These are phyloP conservation scores for Biancaea sappan DNA, from an alignment of 306 rosid genomes.

Conservation along the genomic window DNA sequence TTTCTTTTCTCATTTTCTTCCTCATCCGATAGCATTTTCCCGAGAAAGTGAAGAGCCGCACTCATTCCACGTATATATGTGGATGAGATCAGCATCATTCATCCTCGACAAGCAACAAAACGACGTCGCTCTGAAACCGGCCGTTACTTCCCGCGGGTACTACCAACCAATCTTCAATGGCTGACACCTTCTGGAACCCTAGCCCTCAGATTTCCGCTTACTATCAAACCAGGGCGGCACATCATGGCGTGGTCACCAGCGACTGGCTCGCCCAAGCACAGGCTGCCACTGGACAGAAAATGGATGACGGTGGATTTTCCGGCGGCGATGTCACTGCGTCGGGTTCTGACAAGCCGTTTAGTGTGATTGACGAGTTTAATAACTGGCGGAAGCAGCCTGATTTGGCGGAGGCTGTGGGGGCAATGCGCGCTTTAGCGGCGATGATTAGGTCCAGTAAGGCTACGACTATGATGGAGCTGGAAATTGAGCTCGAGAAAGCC, in stretches of 20 bases:
- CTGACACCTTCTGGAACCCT: slow-evolving; percentile 43
- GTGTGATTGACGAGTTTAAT: slow-evolving; percentile 77
- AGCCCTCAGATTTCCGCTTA: slow-evolving; percentile 54
- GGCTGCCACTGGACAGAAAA: slow-evolving; percentile 54
- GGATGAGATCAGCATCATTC: no score
- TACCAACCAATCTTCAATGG: slow-evolving; percentile 38
- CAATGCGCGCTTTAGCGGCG: slow-evolving; percentile 82
- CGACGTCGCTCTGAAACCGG: no score
- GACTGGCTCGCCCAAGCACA: slow-evolving; percentile 95
- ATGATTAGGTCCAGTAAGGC: slow-evolving; percentile 75
- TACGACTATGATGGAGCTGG: slow-evolving; percentile 87
- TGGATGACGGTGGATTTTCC: slow-evolving; percentile 29
- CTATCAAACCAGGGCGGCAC: slow-evolving; percentile 74
- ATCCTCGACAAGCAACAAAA: no score
- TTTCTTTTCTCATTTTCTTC: no score
- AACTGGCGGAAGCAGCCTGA: slow-evolving; percentile 87
- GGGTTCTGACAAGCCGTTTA: slow-evolving; percentile 50
- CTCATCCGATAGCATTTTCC: no score
- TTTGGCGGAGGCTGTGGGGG: slow-evolving; percentile 91
- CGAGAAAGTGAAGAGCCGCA: no score
- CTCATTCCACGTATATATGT: no score
- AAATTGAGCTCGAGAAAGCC: slow-evolving; percentile 82
- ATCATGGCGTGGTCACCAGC: slow-evolving; percentile 76
- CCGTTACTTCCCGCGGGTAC: no score
- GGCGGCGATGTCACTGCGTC: slow-evolving; percentile 9